These are phyloP conservation scores for Aspergillus novoparasiticus DNA, from an alignment of 2,329 filamentous ascomycete species.

Conservation along the genomic window DNA sequence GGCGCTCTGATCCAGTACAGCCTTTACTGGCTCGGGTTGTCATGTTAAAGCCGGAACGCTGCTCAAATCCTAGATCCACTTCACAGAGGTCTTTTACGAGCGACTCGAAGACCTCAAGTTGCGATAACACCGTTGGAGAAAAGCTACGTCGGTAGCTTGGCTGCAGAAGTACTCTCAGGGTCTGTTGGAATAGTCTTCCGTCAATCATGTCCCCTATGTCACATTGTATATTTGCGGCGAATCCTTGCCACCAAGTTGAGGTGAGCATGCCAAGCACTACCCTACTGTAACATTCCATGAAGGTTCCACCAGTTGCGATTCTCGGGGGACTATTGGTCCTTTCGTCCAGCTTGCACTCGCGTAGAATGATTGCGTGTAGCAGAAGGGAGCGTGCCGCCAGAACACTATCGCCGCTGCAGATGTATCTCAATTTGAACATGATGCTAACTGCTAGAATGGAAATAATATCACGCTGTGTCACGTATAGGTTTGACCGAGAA, in stretches of 20 bases:
- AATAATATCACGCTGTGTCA: not conserved
- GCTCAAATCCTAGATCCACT: not conserved
- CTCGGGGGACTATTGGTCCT: not conserved
- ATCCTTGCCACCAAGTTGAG: conserved; percentile 38
- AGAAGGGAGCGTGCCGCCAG: not conserved
- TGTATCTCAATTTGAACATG: not conserved
- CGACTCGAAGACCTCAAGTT: not conserved
- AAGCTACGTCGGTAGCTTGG: not conserved
- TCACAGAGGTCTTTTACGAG: not conserved
- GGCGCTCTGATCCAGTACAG: not conserved
- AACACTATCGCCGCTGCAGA: not conserved
- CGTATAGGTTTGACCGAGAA: not conserved
- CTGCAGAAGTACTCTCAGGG: conserved; percentile 5
- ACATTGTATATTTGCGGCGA: conserved; percentile 32
- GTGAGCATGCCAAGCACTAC: conserved; percentile 41
- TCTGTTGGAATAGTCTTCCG: conserved; percentile 49
- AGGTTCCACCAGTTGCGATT: not conserved
- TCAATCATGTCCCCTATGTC: conserved; percentile 61
- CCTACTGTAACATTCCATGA: conserved; percentile 41
- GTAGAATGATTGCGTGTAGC: not conserved
- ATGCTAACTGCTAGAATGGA: not conserved
- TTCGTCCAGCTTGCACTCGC: not conserved
- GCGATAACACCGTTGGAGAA: not conserved
- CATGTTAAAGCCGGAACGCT: not conserved
- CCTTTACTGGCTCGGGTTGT: not conserved